Evolutionary conservation across 2,329 filamentous ascomycete genomes (phyloP).

Genomic region (Aureobasidium sp.): DNA sequence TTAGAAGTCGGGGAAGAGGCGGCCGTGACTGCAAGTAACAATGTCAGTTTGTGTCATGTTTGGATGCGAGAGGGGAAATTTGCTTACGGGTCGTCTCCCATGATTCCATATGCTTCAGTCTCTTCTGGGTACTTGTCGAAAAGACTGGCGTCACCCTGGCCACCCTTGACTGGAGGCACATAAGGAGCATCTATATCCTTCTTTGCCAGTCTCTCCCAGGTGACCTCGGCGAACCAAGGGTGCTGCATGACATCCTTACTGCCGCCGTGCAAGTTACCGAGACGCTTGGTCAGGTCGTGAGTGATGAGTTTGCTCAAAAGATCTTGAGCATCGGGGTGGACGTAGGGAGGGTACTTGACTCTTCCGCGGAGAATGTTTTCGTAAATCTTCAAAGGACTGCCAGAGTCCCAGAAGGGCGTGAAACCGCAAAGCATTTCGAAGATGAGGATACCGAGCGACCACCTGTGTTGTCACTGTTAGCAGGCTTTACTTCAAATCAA

Average conservation of each 20-base stretch:
- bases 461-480: conserved; percentile 54
- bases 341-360: conserved; percentile 94
- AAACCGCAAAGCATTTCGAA: conserved; percentile 99
- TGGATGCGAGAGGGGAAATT: conserved; percentile 26
- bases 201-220: conserved; percentile 87
- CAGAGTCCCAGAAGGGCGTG: conserved; percentile 97
- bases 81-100: conserved; percentile 75
- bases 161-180: conserved; percentile 89
- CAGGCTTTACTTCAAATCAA: background rate
- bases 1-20: conserved; percentile 71
- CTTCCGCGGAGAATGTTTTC: conserved; percentile 96
- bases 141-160: conserved; percentile 89
- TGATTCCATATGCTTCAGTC: conserved; percentile 79
- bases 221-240: conserved; percentile 94
- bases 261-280: conserved; percentile 90
- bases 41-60: conserved; percentile 19
- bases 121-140: conserved; percentile 99
- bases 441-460: conserved; percentile 95
- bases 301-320: conserved; percentile 90
- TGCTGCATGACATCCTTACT: conserved; percentile 91
- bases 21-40: conserved; percentile 52
- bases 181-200: conserved; percentile 99
- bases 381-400: conserved; percentile 98
- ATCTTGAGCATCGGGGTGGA: conserved; percentile 90
- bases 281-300: conserved; percentile 83